Conservation (phyloP, 352 stramenopile species). For the Phytopythium ostracodes region DNA sequence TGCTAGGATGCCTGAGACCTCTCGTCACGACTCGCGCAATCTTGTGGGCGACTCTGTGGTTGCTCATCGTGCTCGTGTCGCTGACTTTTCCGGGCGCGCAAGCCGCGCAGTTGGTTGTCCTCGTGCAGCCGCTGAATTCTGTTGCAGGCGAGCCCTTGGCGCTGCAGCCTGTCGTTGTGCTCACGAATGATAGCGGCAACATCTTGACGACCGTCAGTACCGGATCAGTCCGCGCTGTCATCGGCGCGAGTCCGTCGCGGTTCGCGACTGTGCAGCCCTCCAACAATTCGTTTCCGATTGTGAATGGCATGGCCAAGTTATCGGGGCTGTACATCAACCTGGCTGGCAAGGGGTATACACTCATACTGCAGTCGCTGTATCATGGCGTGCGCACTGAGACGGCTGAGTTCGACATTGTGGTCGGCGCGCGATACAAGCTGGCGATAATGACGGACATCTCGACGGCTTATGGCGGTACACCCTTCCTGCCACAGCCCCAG, state of each 20-base stretch:
- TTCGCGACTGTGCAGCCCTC: constrained; percentile 50
- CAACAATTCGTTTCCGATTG: constrained; percentile 52
- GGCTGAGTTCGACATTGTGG: constrained; percentile 60
- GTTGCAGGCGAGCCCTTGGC: constrained; percentile 54
- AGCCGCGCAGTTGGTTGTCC: constrained; percentile 44
- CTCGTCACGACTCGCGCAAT: background rate
- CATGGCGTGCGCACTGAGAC: constrained; percentile 73
- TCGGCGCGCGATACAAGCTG: constrained; percentile 58
- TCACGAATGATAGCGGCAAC: constrained; percentile 76
- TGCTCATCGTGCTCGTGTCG: constrained; percentile 11
- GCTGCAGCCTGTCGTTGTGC: constrained; percentile 58
- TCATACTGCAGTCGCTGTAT: constrained; percentile 58
- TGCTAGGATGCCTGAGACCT: background rate
- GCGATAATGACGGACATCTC: constrained; percentile 68
- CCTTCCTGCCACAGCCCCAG: constrained; percentile 74
- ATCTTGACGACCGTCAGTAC: constrained; percentile 58
- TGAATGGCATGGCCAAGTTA: constrained; percentile 73
- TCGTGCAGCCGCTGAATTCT: constrained; percentile 65
- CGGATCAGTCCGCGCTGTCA: constrained; percentile 47
- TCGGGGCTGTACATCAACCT: constrained; percentile 68
- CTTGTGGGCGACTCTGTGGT: background rate
- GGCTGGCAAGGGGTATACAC: constrained; percentile 57
- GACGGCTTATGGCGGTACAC: constrained; percentile 69
- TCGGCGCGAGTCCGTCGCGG: constrained; percentile 46
- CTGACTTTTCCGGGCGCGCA: background rate